Evolutionary conservation across 1,284 basidiomycete species (phyloP).

Genomic region (Xanthoconium separans): DNA sequence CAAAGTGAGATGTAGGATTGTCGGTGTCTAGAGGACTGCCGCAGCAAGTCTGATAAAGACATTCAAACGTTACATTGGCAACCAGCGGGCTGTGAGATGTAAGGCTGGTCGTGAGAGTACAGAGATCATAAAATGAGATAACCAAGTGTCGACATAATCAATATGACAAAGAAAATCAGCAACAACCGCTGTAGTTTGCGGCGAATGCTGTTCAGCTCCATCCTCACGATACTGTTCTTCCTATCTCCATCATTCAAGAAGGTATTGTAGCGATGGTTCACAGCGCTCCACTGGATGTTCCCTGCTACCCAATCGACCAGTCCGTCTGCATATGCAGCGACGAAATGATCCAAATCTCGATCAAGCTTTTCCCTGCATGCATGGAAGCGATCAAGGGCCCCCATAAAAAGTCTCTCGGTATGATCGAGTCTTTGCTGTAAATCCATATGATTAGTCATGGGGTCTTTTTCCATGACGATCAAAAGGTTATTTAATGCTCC

Average conservation of each 20-base stretch:
- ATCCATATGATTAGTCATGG: conserved; percentile 15
- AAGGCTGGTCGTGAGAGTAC: background rate
- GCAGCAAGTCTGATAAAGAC: background rate
- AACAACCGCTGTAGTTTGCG: conserved; percentile 2
- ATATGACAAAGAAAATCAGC: conserved; percentile 7
- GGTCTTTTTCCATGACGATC: conserved; percentile 24
- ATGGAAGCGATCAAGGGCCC: conserved; percentile 23
- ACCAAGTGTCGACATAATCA: conserved; percentile 8
- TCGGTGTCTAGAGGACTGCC: background rate
- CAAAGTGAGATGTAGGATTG: background rate
- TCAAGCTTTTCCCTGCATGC: conserved; percentile 14
- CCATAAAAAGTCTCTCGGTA: conserved; percentile 11
- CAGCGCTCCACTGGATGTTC: conserved; percentile 30
- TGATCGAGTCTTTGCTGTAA: conserved; percentile 21
- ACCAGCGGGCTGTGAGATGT: background rate
- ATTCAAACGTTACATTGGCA: background rate
- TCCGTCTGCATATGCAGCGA: conserved; percentile 28
- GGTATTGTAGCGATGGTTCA: conserved; percentile 28
- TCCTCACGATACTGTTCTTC: conserved; percentile 20
- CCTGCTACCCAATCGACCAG: conserved; percentile 27
- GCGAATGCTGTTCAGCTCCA: conserved; percentile 10
- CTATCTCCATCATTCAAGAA: conserved; percentile 26
- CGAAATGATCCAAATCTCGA: conserved; percentile 15
- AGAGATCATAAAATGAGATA: conserved; percentile 4
- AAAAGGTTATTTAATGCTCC: conserved; percentile 30